phyloP scores from a whole-genome alignment of 1,284 basidiomycete species.

The Rhodotorula mucilaginosa region DNA sequence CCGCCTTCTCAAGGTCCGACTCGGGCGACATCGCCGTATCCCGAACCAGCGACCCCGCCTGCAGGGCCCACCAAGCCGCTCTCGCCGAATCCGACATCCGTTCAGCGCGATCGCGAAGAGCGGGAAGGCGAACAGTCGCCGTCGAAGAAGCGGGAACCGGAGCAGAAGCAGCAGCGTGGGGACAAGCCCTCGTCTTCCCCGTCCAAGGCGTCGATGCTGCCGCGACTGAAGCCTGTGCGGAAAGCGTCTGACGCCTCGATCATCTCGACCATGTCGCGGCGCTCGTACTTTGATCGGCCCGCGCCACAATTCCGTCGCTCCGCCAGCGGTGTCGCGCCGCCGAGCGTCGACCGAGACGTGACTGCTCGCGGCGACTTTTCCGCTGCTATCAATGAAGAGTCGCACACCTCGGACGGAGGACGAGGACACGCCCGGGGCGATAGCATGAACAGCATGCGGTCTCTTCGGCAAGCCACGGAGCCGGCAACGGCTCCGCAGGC shows the following conservation, averaged over 20 bases:
- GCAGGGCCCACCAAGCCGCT: not conserved
- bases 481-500: not conserved
- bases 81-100: constrained; percentile 2
- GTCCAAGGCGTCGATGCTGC: not conserved
- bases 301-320: constrained; percentile 29
- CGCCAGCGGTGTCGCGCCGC: constrained; percentile 19
- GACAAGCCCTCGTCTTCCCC: not conserved
- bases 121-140: not conserved
- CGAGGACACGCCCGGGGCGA: constrained; percentile 6
- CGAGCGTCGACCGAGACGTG: constrained; percentile 6
- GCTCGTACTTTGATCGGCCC: constrained; percentile 19
- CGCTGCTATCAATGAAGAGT: constrained; percentile 1
- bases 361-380: constrained; percentile 20
- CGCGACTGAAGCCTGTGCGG: constrained; percentile 13
- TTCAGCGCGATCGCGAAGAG: not conserved
- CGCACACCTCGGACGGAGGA: not conserved
- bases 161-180: not conserved
- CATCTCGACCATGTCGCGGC: constrained; percentile 27
- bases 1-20: constrained; percentile 3
- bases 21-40: not conserved
- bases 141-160: not conserved
- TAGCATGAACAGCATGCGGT: constrained; percentile 21
- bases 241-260: constrained; percentile 37
- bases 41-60: not conserved
- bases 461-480: constrained; percentile 9